Conservation (phyloP, 371 early-diverging fungal genomes). For the Coemansia sp. region DNA sequence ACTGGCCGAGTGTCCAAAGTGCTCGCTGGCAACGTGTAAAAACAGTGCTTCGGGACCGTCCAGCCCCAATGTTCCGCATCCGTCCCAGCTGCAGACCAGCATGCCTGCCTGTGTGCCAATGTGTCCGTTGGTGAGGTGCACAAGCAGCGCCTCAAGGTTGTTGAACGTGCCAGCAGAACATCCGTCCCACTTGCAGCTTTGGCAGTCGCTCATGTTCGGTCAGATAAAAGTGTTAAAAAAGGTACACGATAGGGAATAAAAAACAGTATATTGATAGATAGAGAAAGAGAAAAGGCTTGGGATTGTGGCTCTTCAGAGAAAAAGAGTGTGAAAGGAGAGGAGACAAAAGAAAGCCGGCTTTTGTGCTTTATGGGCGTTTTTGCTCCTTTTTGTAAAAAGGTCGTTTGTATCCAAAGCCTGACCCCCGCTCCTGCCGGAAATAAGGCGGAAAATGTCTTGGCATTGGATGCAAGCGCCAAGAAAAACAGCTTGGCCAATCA, state of each 20-base stretch:
- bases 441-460: constrained; percentile 2
- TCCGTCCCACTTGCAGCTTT: constrained; percentile 48
- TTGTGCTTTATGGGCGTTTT: neutral
- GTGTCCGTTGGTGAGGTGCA: constrained; percentile 82
- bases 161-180: constrained; percentile 53
- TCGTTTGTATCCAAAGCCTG: neutral
- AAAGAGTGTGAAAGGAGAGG: neutral
- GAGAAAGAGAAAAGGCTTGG: neutral
- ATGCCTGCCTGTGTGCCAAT: constrained; percentile 78
- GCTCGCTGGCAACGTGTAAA: constrained; percentile 17
- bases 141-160: constrained; percentile 78
- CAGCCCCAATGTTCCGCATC: constrained; percentile 57
- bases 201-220: constrained; percentile 15
- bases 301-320: neutral
- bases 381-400: constrained; percentile 1
- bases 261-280: too few relatives aligned
- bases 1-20: constrained; percentile 14
- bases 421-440: neutral
- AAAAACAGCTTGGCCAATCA: constrained; percentile 13
- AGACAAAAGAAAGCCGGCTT: neutral
- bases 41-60: constrained; percentile 15
- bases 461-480: constrained; percentile 7
- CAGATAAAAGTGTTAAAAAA: neutral
- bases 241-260: neutral
- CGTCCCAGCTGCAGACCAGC: constrained; percentile 82